Evolutionary conservation across 495 filamentous ascomycete genomes (phyloP).

Genomic region (Talaromyces thailandensis): DNA sequence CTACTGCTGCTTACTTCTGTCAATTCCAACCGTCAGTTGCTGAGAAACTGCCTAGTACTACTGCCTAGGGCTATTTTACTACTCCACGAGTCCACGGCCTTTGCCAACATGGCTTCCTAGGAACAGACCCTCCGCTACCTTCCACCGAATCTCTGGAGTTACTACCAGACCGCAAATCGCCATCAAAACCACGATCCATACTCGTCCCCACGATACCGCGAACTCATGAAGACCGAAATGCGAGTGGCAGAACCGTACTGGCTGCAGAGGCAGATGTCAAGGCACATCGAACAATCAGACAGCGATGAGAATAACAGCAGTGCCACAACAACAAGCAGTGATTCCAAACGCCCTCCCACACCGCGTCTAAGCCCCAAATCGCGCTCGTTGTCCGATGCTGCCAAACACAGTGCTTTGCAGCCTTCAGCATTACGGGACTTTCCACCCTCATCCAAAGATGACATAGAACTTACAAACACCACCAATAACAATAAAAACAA

Average conservation of each 20-base stretch:
- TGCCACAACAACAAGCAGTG: neutral
- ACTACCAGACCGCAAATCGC: neutral
- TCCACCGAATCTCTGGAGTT: neutral
- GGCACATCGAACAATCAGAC: constrained; percentile 6
- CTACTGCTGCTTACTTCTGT: neutral
- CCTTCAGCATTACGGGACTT: constrained; percentile 20
- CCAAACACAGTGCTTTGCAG: constrained; percentile 20
- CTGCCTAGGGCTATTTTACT: neutral
- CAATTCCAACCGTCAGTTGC: neutral
- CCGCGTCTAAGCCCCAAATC: constrained; percentile 26
- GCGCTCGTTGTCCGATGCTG: constrained; percentile 36
- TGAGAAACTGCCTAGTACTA: neutral
- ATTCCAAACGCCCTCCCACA: constrained; percentile 2
- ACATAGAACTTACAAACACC: constrained; percentile 45
- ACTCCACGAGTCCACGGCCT: neutral
- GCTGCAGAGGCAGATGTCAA: constrained; percentile 5
- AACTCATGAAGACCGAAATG: neutral
- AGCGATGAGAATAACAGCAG: constrained; percentile 7
- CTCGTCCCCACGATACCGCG: neutral
- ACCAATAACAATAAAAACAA: constrained; percentile 20
- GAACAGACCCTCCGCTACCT: neutral
- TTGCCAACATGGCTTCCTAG: neutral
- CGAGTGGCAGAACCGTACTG: constrained; percentile 4
- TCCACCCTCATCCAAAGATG: constrained; percentile 60
- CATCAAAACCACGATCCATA: neutral